phyloP scores from a whole-genome alignment of 768 basidiomycete genomes.

The Trametes cubensis region DNA sequence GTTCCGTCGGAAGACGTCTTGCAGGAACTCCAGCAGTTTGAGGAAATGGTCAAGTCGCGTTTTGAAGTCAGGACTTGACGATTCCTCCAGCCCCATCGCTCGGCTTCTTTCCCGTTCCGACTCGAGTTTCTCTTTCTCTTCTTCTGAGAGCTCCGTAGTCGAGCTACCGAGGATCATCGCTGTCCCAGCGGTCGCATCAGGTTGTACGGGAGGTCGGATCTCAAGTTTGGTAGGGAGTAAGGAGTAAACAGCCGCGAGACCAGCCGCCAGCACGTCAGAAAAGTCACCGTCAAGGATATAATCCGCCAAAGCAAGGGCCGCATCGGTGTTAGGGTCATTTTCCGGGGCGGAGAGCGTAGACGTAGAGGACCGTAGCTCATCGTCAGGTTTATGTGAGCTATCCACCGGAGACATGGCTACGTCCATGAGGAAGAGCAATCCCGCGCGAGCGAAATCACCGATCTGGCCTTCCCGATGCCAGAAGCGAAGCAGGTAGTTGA shows the following conservation, averaged over 20 bases:
- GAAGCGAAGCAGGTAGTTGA: conserved; percentile 94
- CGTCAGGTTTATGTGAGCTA: conserved; percentile 45
- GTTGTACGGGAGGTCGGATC: conserved; percentile 51
- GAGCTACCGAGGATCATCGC: conserved; percentile 76
- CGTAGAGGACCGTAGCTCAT: conserved; percentile 30
- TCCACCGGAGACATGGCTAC: conserved; percentile 88
- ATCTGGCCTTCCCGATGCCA: conserved; percentile 93
- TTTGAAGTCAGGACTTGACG: conserved; percentile 74
- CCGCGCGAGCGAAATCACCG: conserved; percentile 91
- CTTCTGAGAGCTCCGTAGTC: conserved; percentile 50
- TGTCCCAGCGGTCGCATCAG: conserved; percentile 44
- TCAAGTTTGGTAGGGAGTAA: conserved; percentile 85
- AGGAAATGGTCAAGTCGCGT: conserved; percentile 85
- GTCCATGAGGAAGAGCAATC: conserved; percentile 92
- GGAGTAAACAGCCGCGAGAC: conserved; percentile 91
- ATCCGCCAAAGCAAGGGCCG: conserved; percentile 85
- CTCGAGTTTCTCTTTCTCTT: conserved; percentile 55
- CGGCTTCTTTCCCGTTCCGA: conserved; percentile 52
- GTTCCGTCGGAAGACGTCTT: conserved; percentile 83
- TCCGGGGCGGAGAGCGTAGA: conserved; percentile 34
- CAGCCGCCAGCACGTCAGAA: conserved; percentile 94
- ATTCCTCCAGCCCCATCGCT: conserved; percentile 74
- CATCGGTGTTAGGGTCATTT: conserved; percentile 79
- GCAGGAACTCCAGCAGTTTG: conserved; percentile 87
- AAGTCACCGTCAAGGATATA: conserved; percentile 97